These are phyloP conservation scores for Pestalotiopsis fici DNA, from an alignment of 2,329 filamentous ascomycete genomes.

Conservation along the genomic window DNA sequence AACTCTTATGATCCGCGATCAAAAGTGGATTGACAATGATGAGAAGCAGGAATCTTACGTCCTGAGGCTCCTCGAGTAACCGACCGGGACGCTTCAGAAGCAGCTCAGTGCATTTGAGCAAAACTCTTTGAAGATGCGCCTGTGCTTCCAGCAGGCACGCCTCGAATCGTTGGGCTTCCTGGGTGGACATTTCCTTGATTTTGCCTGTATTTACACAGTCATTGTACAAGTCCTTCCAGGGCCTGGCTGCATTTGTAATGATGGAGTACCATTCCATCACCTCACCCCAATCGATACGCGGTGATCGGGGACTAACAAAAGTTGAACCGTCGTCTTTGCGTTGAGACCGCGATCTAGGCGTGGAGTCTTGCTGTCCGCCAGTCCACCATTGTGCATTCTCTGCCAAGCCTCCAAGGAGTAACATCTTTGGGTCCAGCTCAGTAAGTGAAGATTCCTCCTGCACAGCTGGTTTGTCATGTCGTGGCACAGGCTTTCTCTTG, in stretches of 20 bases:
- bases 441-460: slow-evolving; percentile 45
- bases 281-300: slow-evolving; percentile 74
- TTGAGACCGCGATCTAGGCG: slow-evolving; percentile 32
- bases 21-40: slow-evolving; percentile 79
- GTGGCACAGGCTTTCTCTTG: slow-evolving; percentile 29
- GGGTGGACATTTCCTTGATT: slow-evolving; percentile 29
- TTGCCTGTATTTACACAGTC: slow-evolving; percentile 44
- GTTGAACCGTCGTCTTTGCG: slow-evolving; percentile 33
- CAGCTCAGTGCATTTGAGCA: slow-evolving; percentile 79
- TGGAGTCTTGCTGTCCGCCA: slow-evolving; percentile 50
- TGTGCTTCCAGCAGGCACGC: slow-evolving; percentile 56
- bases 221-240: slow-evolving; percentile 65
- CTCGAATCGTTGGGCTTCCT: slow-evolving; percentile 46
- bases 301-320: slow-evolving; percentile 59
- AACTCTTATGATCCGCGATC: slow-evolving; percentile 44
- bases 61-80: slow-evolving; percentile 65
- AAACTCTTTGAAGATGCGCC: slow-evolving; percentile 65
- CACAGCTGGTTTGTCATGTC: slow-evolving; percentile 28
- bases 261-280: slow-evolving; percentile 74
- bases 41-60: slow-evolving; percentile 78
- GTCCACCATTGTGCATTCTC: slow-evolving; percentile 87
- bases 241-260: slow-evolving; percentile 66
- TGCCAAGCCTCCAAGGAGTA: slow-evolving; percentile 73
- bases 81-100: slow-evolving; percentile 78
- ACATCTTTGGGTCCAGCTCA: slow-evolving; percentile 73